Evolutionary conservation across 148 eudicot species (phyloP).

Genomic region (Rhododendron simsii): DNA sequence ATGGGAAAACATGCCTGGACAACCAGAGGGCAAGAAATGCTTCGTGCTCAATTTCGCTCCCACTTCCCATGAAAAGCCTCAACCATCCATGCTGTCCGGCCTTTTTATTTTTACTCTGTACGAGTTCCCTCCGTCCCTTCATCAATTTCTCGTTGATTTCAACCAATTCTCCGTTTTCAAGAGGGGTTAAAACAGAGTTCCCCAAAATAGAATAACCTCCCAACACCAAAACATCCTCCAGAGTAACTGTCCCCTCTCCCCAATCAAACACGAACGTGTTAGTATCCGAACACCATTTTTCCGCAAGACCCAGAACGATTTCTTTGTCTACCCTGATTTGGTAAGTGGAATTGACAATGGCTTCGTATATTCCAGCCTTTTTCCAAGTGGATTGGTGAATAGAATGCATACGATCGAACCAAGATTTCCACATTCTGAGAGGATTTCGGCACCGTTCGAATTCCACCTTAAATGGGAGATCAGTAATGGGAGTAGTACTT

Average conservation of each 20-base stretch:
- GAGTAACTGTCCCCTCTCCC: neutral
- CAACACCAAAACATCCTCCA: neutral
- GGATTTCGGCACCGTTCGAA: neutral
- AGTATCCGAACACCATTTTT: neutral
- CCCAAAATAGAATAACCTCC: constrained; percentile 53
- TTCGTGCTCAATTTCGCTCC: neutral
- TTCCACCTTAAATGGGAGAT: neutral
- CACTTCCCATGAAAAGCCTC: constrained; percentile 20
- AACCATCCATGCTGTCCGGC: constrained; percentile 17
- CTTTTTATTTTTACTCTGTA: neutral
- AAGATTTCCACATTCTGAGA: neutral
- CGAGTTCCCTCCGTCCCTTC: neutral
- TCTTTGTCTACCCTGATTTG: neutral
- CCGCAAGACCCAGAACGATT: neutral
- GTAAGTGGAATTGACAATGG: neutral
- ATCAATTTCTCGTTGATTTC: constrained; percentile 15
- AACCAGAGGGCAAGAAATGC: neutral
- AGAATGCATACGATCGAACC: neutral
- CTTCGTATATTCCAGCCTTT: neutral
- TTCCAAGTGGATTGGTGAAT: neutral
- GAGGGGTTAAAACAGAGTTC: constrained; percentile 15
- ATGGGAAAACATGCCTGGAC: neutral
- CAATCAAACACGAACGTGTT: neutral
- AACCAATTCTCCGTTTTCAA: neutral
- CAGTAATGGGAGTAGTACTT: neutral